A percentile compares a stretch with the other conserved stretches of the same genome.
These are phyloP conservation scores for Diaporthe caulivora DNA, from an alignment of 2,329 filamentous ascomycete genomes.

Conservation along the genomic window DNA sequence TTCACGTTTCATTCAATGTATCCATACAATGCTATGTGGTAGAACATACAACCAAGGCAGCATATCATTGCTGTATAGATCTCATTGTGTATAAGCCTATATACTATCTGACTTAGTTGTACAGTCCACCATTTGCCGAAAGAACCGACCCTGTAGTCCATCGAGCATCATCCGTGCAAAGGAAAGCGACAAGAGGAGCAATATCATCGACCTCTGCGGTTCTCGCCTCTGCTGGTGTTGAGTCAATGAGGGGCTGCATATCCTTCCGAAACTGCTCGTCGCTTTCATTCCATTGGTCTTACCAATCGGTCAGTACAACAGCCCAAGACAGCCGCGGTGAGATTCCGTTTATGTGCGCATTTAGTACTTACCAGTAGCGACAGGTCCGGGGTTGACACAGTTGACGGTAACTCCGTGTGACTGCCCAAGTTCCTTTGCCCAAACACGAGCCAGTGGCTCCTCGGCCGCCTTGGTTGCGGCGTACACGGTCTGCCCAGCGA, in stretches of 20 bases:
- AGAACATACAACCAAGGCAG: too few species aligned
- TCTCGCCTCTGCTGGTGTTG: conserved; percentile 56
- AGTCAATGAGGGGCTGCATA: conserved; percentile 50
- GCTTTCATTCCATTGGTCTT: not conserved
- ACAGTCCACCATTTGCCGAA: conserved; percentile 39
- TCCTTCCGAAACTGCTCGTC: not conserved
- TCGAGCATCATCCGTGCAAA: conserved; percentile 37
- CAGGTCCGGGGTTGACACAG: conserved; percentile 70
- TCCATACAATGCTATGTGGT: too few species aligned
- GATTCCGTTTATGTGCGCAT: not conserved
- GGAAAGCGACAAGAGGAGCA: conserved; percentile 38
- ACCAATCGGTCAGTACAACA: too few species aligned
- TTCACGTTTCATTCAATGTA: too few species aligned
- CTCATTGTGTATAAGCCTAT: too few species aligned
- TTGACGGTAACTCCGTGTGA: conserved; percentile 64
- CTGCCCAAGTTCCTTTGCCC: conserved; percentile 71
- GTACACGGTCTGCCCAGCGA: conserved; percentile 57
- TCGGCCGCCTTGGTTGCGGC: conserved; percentile 72
- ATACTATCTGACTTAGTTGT: not conserved
- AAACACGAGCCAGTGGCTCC: conserved; percentile 72
- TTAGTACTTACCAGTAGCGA: conserved; percentile 53
- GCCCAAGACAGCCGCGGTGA: conserved; percentile 47
- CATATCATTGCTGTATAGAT: too few species aligned
- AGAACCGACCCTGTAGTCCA: conserved; percentile 42
- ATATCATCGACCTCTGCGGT: conserved; percentile 64